Evolutionary conservation across 148 eudicot species (phyloP).

Genomic region (Dianthus caryophyllus): DNA sequence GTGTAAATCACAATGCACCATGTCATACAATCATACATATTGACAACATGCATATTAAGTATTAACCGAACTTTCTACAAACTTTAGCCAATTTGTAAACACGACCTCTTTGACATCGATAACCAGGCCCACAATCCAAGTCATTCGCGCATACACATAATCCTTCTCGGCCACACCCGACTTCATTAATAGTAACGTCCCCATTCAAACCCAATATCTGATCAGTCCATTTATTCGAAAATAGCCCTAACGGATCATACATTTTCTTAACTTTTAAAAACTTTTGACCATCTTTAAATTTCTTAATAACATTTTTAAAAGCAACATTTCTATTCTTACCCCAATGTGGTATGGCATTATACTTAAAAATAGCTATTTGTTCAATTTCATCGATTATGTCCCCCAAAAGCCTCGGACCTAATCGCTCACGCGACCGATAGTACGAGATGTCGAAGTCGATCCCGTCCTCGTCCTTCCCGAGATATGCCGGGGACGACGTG

Average conservation of each 20-base stretch:
- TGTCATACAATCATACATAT: too few species aligned
- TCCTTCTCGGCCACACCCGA: slow-evolving; percentile 84
- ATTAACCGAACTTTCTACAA: slow-evolving; percentile 29
- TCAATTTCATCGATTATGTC: slow-evolving; percentile 75
- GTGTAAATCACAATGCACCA: too few species aligned
- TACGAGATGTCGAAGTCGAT: slow-evolving; percentile 80
- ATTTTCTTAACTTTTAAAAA: slow-evolving; percentile 49
- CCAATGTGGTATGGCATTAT: slow-evolving; percentile 80
- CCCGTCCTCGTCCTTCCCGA: slow-evolving; percentile 68
- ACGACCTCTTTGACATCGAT: slow-evolving; percentile 59
- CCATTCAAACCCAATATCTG: slow-evolving; percentile 53
- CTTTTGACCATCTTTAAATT: slow-evolving; percentile 35
- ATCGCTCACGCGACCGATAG: slow-evolving; percentile 63
- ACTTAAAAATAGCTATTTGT: slow-evolving; percentile 73
- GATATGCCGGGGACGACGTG: slow-evolving; percentile 61
- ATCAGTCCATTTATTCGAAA: slow-evolving; percentile 76
- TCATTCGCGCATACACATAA: slow-evolving; percentile 67
- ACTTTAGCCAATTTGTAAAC: slow-evolving; percentile 63
- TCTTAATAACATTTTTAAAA: slow-evolving; percentile 49
- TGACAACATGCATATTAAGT: background rate
- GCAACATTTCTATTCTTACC: slow-evolving; percentile 85
- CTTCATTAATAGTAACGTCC: slow-evolving; percentile 32
- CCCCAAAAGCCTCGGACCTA: slow-evolving; percentile 46
- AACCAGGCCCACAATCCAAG: slow-evolving; percentile 72
- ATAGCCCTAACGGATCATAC: slow-evolving; percentile 69